Evolutionary conservation across 2,329 filamentous ascomycete genomes (phyloP), one percentile per base, ranked within the genome.

Genomic region (Fusarium circinatum): DNA sequence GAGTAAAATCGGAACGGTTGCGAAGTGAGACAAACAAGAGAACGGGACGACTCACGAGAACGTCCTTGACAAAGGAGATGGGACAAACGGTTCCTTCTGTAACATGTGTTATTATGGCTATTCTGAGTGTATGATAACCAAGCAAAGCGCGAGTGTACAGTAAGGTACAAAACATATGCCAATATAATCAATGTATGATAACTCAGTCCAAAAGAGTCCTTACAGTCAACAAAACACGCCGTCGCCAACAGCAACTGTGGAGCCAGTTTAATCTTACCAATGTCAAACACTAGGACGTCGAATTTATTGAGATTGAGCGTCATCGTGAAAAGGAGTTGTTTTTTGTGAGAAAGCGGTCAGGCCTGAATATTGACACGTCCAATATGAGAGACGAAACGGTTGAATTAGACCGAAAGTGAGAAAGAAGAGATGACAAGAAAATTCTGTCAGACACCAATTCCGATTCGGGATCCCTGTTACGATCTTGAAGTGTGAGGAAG

Each of bases 1-100:
- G 51, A 67, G 68, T 71, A 64, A 69, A 69, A 74, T 60, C 72
- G 49, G 62, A 58, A 62, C 58, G 65, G 62, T 65, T 68, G 61
- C 62, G 60, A 62, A 61, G 58, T 68, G 56, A 67, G 49, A 71
- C 67, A 65, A 48, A 54, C 32, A 63, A 54, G 62, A 70, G 70
- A 51, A 72, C 60, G 66, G 59, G 71, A 70, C 58, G 54, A 84
- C 92, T 89, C 90, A 95, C 93, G 85, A 95, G 85, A 74, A 93
- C 90, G 81, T 95, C 92, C 84, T 94, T 94, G 83, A 95, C 93
- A 83, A 95, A 95, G 76, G 92, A 94, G 81, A 95, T 94, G 76
- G 92, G 92, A 82, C 93, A 95, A 73, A 95, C 91, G 56, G 93
- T 95, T 72, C 93, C 93, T 87, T 95, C 93, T 95, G 77, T 55